Conservation (phyloP, 768 basidiomycete species). For the Rhodotorula taiwanensis region DNA sequence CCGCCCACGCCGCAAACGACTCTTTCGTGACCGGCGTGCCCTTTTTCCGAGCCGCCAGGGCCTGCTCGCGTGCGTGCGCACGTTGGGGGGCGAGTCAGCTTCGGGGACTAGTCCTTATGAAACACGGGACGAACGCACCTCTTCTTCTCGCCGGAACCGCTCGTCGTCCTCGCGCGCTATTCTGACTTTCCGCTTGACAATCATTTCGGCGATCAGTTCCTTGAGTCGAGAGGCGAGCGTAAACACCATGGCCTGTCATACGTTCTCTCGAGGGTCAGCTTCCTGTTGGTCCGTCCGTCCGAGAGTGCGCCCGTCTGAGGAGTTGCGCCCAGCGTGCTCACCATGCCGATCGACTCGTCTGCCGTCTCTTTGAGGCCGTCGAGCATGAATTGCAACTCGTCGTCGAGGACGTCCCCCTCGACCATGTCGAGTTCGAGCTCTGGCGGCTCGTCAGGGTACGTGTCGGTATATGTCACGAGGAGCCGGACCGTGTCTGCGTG, state of each 20-base stretch:
- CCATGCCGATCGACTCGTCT: slow-evolving; percentile 66
- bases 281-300: no score
- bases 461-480: slow-evolving; percentile 66
- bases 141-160: slow-evolving; percentile 63
- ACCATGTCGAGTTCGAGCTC: slow-evolving; percentile 59
- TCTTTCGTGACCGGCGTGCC: slow-evolving; percentile 85
- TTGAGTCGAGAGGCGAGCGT: slow-evolving; percentile 78
- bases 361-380: slow-evolving; percentile 50
- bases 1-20: slow-evolving; percentile 75
- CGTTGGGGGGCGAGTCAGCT: background rate
- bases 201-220: slow-evolving; percentile 63
- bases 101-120: no score
- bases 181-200: slow-evolving; percentile 56
- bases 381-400: slow-evolving; percentile 49
- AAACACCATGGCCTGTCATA: slow-evolving; percentile 78
- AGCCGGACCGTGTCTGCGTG: slow-evolving; percentile 64
- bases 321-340: slow-evolving; percentile 1
- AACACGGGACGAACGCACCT: slow-evolving; percentile 54
- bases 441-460: slow-evolving; percentile 79
- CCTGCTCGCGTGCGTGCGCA: slow-evolving; percentile 56
- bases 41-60: slow-evolving; percentile 64
- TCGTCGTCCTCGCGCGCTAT: slow-evolving; percentile 61
- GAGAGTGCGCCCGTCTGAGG: no score
- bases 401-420: slow-evolving; percentile 57
- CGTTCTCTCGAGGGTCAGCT: background rate